Evolutionary conservation across 805 yeast genomes (phyloP), one percentile per base, ranked within the genome.

Genomic region (Lipomyces mesembrius): DNA sequence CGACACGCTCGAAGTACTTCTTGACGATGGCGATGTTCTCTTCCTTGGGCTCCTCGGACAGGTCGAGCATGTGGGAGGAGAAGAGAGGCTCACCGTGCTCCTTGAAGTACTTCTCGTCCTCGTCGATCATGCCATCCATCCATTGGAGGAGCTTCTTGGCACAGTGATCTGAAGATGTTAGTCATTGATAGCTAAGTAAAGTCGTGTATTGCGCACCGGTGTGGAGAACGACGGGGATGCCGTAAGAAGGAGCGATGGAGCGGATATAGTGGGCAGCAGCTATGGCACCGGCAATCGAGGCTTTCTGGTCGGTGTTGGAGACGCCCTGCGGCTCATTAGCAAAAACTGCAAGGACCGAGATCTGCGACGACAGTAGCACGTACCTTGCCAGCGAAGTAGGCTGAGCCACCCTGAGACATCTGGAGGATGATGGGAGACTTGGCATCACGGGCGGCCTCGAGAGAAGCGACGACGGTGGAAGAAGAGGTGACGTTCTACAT

Each of bases 351-450:
- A 22, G n/a, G 43, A 52, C 4, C 20, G 20, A 17, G 49, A 54
- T 56, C 32, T 37, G 32, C 12, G 34, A 57, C 25, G 53, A 43
- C 39, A 11, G 39, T 12, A 25, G 25, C n/a, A 32, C 59, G 32
- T 9, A 65, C 68, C 88, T 95, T 95, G 84, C 99, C 99, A 73
- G 99, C 99, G 80, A 95, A 95, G 91, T 88, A 95, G 72, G 98
- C 98, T 75, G 99, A 97, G 86, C 99, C 99, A 85, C 99, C 99
- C 82, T 95, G 92, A 70, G 98, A 94, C 75, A 94, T 88, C 84
- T 95, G 99, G 79, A 95, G 84, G 80, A 95, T 91, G 83, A 95
- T 92, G 84, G 99, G 99, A 71, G 97, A 87, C 75, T 89, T 86
- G 83, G 84, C 86, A 82, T 95, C 98, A 82, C 96, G 91, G 70